phyloP scores from a whole-genome alignment of 257 asterid species.

The Fraxinus pennsylvanica region DNA sequence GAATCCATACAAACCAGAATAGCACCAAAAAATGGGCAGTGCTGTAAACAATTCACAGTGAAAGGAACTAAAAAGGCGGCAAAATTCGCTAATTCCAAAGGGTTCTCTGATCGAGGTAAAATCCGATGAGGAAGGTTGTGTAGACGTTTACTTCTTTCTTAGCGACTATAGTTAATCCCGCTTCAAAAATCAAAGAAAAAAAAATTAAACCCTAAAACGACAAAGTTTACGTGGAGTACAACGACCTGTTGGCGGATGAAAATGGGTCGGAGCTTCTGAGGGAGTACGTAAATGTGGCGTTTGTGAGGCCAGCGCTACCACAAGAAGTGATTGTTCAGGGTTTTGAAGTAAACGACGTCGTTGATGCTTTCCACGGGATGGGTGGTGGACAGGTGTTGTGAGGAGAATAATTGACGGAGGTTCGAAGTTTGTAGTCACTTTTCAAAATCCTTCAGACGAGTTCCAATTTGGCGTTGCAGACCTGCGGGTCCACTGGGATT shows the following conservation, averaged over 20 bases:
- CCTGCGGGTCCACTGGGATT: constrained; percentile 62
- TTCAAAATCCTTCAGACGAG: constrained; percentile 57
- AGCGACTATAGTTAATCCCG: constrained; percentile 40
- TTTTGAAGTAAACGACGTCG: constrained; percentile 47
- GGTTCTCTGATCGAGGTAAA: too few relatives aligned
- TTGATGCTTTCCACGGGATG: constrained; percentile 63
- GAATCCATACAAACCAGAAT: constrained; percentile 17
- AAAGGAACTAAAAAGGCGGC: constrained; percentile 11
- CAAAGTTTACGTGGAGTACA: constrained; percentile 47
- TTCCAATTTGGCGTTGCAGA: constrained; percentile 48
- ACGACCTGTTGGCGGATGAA: constrained; percentile 37
- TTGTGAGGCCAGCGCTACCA: constrained; percentile 58
- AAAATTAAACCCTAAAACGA: background rate
- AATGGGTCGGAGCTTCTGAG: constrained; percentile 35
- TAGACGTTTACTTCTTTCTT: too few relatives aligned
- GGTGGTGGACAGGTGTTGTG: constrained; percentile 72
- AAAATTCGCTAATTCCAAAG: constrained; percentile 10
- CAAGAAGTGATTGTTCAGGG: constrained; percentile 8
- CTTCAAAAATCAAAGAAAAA: constrained; percentile 3
- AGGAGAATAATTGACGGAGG: constrained; percentile 29
- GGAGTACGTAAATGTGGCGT: constrained; percentile 38
- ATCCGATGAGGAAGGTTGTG: too few relatives aligned
- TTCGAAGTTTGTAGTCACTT: constrained; percentile 40
- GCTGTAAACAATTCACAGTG: constrained; percentile 12
- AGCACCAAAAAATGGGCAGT: constrained; percentile 32